phyloP scores from a whole-genome alignment of 768 basidiomycete genomes.

The Russula abietina region DNA sequence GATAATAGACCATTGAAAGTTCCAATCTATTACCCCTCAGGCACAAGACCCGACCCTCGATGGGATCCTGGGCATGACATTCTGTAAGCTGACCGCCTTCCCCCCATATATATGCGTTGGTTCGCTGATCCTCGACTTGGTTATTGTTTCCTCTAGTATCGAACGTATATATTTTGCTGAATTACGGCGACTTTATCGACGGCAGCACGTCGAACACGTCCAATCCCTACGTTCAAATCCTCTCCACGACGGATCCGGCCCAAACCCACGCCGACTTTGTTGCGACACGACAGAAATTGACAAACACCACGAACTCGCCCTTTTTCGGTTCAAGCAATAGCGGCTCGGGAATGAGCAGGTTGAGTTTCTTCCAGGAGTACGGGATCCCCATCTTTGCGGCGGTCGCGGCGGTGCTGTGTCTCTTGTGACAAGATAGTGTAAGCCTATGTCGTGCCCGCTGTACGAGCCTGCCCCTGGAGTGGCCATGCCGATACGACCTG shows the following conservation, averaged over 20 bases:
- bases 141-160: constrained; percentile 40
- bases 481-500: constrained; percentile 10
- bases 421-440: background rate
- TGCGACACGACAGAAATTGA: constrained; percentile 5
- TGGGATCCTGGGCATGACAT: constrained; percentile 66
- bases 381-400: no score
- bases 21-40: constrained; percentile 59
- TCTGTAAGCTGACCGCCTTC: constrained; percentile 39
- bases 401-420: background rate
- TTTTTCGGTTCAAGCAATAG: no score
- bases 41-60: constrained; percentile 47
- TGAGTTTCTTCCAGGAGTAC: no score
- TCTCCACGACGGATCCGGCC: constrained; percentile 42
- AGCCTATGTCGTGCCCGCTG: constrained; percentile 8
- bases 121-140: background rate
- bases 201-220: constrained; percentile 34
- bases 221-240: constrained; percentile 54
- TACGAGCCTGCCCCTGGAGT: constrained; percentile 2
- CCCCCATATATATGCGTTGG: background rate
- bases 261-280: constrained; percentile 15
- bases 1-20: constrained; percentile 39
- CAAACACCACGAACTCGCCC: background rate
- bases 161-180: constrained; percentile 56
- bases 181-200: constrained; percentile 57
- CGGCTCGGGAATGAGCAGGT: no score